phyloP scores from a whole-genome alignment of 2,329 filamentous ascomycete species.

The Sclerotinia spermophila region DNA sequence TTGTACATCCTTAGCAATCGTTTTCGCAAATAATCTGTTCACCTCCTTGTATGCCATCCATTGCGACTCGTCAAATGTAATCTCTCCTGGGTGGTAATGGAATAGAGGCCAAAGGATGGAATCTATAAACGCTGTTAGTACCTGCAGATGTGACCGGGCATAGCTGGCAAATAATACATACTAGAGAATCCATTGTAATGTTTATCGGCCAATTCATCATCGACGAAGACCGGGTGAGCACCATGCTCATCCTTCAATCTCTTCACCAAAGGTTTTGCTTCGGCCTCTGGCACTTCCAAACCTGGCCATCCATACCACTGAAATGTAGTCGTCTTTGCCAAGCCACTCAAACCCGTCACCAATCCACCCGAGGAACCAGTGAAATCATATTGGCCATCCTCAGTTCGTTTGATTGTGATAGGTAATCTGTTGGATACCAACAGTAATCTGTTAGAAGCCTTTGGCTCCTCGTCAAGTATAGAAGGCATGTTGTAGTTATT shows the following conservation, averaged over 20 bases:
- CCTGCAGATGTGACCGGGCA: not conserved
- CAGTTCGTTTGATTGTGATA: slow-evolving; percentile 91
- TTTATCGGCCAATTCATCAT: slow-evolving; percentile 86
- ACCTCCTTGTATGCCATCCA: slow-evolving; percentile 94
- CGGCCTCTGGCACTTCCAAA: slow-evolving; percentile 81
- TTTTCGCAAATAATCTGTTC: slow-evolving; percentile 87
- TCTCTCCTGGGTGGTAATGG: slow-evolving; percentile 98
- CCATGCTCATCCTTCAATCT: slow-evolving; percentile 83
- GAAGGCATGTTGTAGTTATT: slow-evolving; percentile 29
- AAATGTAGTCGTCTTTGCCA: slow-evolving; percentile 90
- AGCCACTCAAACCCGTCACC: slow-evolving; percentile 86
- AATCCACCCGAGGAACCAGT: slow-evolving; percentile 96
- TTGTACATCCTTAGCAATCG: slow-evolving; percentile 79
- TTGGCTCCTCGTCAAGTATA: slow-evolving; percentile 25
- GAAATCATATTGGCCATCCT: slow-evolving; percentile 88
- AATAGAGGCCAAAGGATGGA: slow-evolving; percentile 98
- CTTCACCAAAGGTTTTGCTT: slow-evolving; percentile 69
- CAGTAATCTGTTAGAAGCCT: slow-evolving; percentile 52
- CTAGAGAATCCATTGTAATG: slow-evolving; percentile 99
- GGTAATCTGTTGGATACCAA: slow-evolving; percentile 93
- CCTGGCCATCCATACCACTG: slow-evolving; percentile 99
- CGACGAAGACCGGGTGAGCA: slow-evolving; percentile 87
- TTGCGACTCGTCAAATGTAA: slow-evolving; percentile 92
- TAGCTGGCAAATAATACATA: slow-evolving; percentile 45
- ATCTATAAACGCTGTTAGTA: slow-evolving; percentile 50